These are phyloP conservation scores for Ceratocystis albifundus DNA, from an alignment of 2,329 filamentous ascomycete species.

Conservation along the genomic window DNA sequence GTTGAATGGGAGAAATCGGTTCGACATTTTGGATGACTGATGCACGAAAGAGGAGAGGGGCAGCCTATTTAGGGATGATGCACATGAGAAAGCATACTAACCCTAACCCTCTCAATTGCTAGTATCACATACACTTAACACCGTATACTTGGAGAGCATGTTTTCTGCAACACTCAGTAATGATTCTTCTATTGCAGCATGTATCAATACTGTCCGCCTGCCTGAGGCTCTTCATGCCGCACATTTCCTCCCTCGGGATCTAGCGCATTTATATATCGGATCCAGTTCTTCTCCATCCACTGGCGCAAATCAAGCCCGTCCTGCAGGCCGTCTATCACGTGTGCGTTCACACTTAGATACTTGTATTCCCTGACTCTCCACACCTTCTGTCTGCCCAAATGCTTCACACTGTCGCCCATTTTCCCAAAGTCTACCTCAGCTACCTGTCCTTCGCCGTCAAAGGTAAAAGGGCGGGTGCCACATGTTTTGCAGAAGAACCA, in stretches of 20 bases:
- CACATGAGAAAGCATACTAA: background rate
- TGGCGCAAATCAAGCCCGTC: slow-evolving; percentile 23
- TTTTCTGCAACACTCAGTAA: background rate
- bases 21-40: background rate
- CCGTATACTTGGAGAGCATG: background rate
- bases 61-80: background rate
- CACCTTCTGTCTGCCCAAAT: slow-evolving; percentile 13
- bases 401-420: slow-evolving; percentile 17
- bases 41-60: background rate
- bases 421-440: slow-evolving; percentile 17
- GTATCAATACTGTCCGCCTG: slow-evolving; percentile 23
- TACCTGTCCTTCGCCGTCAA: slow-evolving; percentile 23
- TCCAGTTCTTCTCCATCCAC: slow-evolving; percentile 23
- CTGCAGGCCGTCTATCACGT: slow-evolving; percentile 22
- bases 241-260: slow-evolving; percentile 16
- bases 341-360: slow-evolving; percentile 21
- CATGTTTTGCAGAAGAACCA: slow-evolving; percentile 29
- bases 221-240: slow-evolving; percentile 23
- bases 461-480: slow-evolving; percentile 33
- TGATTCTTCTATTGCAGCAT: background rate
- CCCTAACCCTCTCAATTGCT: background rate
- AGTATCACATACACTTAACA: background rate
- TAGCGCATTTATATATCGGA: slow-evolving; percentile 24
- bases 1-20: background rate
- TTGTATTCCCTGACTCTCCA: slow-evolving; percentile 21